These are phyloP conservation scores for Salvia splendens DNA, from an alignment of 257 asterid species.

Conservation along the genomic window DNA sequence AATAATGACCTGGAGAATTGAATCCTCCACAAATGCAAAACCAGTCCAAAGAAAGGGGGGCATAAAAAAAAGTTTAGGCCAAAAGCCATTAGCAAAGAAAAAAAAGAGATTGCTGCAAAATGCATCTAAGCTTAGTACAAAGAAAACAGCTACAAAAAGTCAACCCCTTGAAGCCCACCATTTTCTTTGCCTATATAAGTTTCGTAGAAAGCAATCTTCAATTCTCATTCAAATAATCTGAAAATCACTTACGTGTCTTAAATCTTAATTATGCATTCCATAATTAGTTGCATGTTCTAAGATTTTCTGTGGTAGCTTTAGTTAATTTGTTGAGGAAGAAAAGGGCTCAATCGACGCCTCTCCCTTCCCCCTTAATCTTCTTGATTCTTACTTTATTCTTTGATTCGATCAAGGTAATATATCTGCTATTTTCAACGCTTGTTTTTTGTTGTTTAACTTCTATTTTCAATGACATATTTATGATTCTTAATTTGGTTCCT, in stretches of 20 bases:
- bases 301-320: slow-evolving; percentile 26
- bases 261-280: slow-evolving; percentile 7
- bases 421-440: slow-evolving; percentile 1
- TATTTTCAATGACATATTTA: slow-evolving; percentile 27
- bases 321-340: slow-evolving; percentile 68
- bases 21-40: slow-evolving; percentile 30
- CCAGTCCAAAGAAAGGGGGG: slow-evolving; percentile 10
- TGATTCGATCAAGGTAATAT: slow-evolving; percentile 35
- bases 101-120: slow-evolving; percentile 32
- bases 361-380: slow-evolving; percentile 2
- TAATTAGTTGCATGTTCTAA: slow-evolving; percentile 41
- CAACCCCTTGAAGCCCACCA: slow-evolving; percentile 45
- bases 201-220: slow-evolving; percentile 37
- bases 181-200: slow-evolving; percentile 34
- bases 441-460: slow-evolving; percentile 12
- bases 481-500: slow-evolving; percentile 6
- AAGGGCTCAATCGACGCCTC: slow-evolving; percentile 39
- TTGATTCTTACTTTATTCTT: slow-evolving; percentile 24
- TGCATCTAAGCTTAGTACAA: slow-evolving; percentile 21
- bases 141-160: slow-evolving; percentile 43
- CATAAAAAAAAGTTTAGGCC: slow-evolving; percentile 50
- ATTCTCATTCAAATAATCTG: slow-evolving; percentile 10
- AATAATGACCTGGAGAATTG: slow-evolving; percentile 25
- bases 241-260: slow-evolving; percentile 29
- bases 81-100: slow-evolving; percentile 42